phyloP scores from a whole-genome alignment of 2,329 filamentous ascomycete species.

The Lasiodiplodia hormozganensis region DNA sequence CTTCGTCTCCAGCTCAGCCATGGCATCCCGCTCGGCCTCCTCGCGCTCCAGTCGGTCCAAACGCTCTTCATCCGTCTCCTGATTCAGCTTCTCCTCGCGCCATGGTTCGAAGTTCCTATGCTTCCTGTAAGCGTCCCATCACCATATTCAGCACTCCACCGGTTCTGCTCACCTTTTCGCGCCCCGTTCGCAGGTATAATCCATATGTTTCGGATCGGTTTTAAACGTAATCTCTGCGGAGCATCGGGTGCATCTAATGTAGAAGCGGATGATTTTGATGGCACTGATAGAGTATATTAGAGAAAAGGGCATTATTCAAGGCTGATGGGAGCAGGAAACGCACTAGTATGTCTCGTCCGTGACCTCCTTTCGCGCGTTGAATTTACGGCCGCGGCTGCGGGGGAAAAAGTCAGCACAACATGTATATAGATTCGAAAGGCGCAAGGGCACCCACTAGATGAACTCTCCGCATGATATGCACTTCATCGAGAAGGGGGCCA shows the following conservation, averaged over 20 bases:
- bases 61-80: conserved; percentile 87
- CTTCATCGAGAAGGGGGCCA: conserved; percentile 86
- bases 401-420: no score
- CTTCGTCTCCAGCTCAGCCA: conserved; percentile 94
- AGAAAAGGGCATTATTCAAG: no score
- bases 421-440: no score
- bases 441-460: conserved; percentile 64
- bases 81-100: conserved; percentile 69
- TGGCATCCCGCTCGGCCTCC: conserved; percentile 83
- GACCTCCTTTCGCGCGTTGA: conserved; percentile 93
- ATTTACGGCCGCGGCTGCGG: conserved; percentile 72
- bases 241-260: conserved; percentile 85
- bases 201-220: conserved; percentile 87
- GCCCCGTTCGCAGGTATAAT: conserved; percentile 81
- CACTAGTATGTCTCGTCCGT: conserved; percentile 85
- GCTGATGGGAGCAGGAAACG: no score
- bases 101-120: conserved; percentile 87
- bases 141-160: no score
- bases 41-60: conserved; percentile 84
- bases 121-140: no score
- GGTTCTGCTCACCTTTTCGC: conserved; percentile 63
- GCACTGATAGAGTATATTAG: conserved; percentile 41
- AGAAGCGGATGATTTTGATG: conserved; percentile 89
- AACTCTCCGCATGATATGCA: conserved; percentile 76
- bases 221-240: conserved; percentile 88